Conservation (phyloP, 1,284 basidiomycete genomes). For the Naganishia sp. region DNA sequence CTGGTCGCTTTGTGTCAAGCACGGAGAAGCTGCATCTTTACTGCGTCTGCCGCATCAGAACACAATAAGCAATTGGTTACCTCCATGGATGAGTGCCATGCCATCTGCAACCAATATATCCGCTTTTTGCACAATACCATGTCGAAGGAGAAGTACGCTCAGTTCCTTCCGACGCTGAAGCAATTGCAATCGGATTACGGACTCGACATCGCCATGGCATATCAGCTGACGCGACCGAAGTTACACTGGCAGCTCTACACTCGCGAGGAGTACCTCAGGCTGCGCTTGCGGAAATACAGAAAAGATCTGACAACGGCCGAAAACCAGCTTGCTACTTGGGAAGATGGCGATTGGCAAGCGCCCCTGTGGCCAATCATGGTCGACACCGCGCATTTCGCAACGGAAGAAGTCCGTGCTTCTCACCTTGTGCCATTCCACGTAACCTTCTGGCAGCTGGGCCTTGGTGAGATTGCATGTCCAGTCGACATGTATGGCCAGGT, state of each 20-base stretch:
- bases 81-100: slow-evolving; percentile 71
- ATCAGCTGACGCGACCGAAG: slow-evolving; percentile 86
- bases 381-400: slow-evolving; percentile 26
- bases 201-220: slow-evolving; percentile 78
- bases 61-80: slow-evolving; percentile 81
- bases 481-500: slow-evolving; percentile 54
- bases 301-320: slow-evolving; percentile 24
- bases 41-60: slow-evolving; percentile 61
- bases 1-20: slow-evolving; percentile 86
- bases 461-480: slow-evolving; percentile 78
- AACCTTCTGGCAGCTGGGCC: slow-evolving; percentile 92
- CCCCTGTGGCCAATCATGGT: slow-evolving; percentile 29
- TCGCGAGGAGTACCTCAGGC: slow-evolving; percentile 30
- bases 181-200: slow-evolving; percentile 73
- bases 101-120: slow-evolving; percentile 60
- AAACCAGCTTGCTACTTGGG: slow-evolving; percentile 22
- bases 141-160: slow-evolving; percentile 50
- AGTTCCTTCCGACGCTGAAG: slow-evolving; percentile 63
- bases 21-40: slow-evolving; percentile 75
- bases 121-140: slow-evolving; percentile 56
- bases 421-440: slow-evolving; percentile 70
- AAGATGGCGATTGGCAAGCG: slow-evolving; percentile 27
- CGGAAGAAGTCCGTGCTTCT: slow-evolving; percentile 18
- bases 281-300: slow-evolving; percentile 26
- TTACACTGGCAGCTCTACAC: slow-evolving; percentile 49